phyloP scores from a whole-genome alignment of 176 grass and related monocot genomes.

The Urochloa ruziziensis region DNA sequence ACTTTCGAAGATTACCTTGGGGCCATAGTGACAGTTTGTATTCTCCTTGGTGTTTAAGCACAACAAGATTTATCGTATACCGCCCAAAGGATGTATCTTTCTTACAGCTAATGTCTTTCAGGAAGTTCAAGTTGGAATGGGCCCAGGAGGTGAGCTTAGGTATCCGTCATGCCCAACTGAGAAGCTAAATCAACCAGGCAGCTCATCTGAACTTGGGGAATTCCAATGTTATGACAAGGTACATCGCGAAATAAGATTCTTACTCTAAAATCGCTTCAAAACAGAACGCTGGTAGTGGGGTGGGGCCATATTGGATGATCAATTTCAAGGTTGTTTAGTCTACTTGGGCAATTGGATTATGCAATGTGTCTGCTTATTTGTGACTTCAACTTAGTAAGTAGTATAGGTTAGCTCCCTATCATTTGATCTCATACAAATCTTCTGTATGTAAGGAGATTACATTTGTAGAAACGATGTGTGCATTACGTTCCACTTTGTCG shows the following conservation, averaged over 20 bases:
- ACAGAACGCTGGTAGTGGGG: neutral
- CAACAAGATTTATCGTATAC: neutral
- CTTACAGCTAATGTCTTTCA: conserved; percentile 17
- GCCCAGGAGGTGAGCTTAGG: conserved; percentile 78
- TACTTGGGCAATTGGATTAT: neutral
- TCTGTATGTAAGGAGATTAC: neutral
- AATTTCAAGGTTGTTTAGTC: conserved; percentile 7
- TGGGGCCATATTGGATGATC: neutral
- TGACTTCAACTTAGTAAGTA: conserved; percentile 8
- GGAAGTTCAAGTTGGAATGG: conserved; percentile 90
- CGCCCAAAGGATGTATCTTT: conserved; percentile 9
- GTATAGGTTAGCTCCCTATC: neutral
- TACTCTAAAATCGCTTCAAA: conserved; percentile 5
- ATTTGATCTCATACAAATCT: conserved; percentile 14
- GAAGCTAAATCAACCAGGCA: conserved; percentile 44
- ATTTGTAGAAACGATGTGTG: neutral
- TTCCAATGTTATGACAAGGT: conserved; percentile 93
- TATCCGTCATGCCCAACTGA: conserved; percentile 70
- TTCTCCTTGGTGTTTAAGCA: conserved; percentile 27
- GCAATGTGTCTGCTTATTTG: neutral
- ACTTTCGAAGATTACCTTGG: conserved; percentile 70
- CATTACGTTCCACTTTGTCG: neutral
- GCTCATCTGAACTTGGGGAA: conserved; percentile 53
- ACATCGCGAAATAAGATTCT: neutral
- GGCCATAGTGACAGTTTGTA: conserved; percentile 59